Conservation (phyloP, 2,329 filamentous ascomycete genomes). For the Fonsecaea erecta region DNA sequence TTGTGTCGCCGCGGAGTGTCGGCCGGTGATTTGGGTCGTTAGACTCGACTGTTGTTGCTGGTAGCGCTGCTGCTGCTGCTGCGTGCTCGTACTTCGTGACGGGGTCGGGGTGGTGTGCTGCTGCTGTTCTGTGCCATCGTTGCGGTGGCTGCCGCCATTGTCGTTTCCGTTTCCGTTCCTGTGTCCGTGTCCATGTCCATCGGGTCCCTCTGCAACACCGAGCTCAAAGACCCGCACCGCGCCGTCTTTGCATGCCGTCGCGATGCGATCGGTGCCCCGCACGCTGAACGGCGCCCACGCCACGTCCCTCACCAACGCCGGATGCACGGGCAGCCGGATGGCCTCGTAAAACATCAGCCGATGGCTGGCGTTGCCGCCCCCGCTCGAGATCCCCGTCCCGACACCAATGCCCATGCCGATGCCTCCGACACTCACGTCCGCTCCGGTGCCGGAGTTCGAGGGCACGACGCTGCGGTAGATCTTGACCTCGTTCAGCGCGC, state of each 20-base stretch:
- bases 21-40: conserved; percentile 36
- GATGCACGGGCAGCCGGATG: conserved; percentile 73
- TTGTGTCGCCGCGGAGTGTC: conserved; percentile 8
- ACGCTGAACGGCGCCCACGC: conserved; percentile 88
- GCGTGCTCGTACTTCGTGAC: conserved; percentile 1
- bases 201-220: conserved; percentile 40
- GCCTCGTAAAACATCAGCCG: conserved; percentile 77
- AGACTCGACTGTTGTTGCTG: conserved; percentile 36
- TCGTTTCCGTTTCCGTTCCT: neutral
- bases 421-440: conserved; percentile 45
- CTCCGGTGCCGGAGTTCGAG: neutral
- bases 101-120: neutral
- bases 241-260: conserved; percentile 91
- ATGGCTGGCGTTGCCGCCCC: conserved; percentile 57
- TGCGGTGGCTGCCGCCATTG: neutral
- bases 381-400: conserved; percentile 3
- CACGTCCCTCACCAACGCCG: conserved; percentile 68
- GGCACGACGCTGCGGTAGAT: conserved; percentile 75
- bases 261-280: conserved; percentile 85
- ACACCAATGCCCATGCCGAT: conserved; percentile 39
- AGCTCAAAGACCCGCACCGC: conserved; percentile 86
- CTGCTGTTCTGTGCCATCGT: conserved; percentile 3
- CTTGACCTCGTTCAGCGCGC: conserved; percentile 80
- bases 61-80: neutral
- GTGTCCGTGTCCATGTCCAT: no score